Conservation (phyloP, 2,329 filamentous ascomycete genomes). For the Fusarium palustre region DNA sequence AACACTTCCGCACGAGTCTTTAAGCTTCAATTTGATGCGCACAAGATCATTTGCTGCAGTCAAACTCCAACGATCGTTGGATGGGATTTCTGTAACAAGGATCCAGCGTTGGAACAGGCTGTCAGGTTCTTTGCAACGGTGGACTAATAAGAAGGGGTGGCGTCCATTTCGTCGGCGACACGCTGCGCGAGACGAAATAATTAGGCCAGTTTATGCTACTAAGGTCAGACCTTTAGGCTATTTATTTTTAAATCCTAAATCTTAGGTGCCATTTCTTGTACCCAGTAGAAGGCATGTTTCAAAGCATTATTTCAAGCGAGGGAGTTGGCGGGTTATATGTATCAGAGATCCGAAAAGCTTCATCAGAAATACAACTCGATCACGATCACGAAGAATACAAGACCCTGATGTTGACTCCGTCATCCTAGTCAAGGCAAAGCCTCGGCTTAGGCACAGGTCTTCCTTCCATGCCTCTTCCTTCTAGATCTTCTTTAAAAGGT, state of each 20-base stretch:
- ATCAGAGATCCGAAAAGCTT: conserved; percentile 16
- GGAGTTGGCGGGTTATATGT: conserved; percentile 37
- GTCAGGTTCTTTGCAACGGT: conserved; percentile 80
- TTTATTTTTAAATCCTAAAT: too few species aligned
- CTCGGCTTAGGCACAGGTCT: too few species aligned
- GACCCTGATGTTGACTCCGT: too few species aligned
- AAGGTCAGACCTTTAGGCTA: too few species aligned
- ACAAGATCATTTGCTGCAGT: conserved; percentile 93
- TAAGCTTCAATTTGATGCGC: conserved; percentile 95
- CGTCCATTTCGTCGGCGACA: too few species aligned
- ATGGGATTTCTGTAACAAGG: conserved; percentile 96
- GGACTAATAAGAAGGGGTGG: conserved; percentile 52
- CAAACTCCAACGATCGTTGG: conserved; percentile 93
- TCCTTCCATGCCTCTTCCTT: too few species aligned
- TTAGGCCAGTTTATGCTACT: too few species aligned
- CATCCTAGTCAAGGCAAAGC: too few species aligned
- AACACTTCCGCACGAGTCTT: conserved; percentile 76
- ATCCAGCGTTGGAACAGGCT: conserved; percentile 81
- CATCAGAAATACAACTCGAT: conserved; percentile 3
- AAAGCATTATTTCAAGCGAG: conserved; percentile 38
- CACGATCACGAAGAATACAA: too few species aligned
- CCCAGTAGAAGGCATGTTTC: neutral
- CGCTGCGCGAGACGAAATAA: too few species aligned
- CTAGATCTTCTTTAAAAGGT: too few species aligned
- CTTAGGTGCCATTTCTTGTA: too few species aligned